Base-by-base conservation (phyloP, 805 yeast species). In the Komagataella pastoris region DNA sequence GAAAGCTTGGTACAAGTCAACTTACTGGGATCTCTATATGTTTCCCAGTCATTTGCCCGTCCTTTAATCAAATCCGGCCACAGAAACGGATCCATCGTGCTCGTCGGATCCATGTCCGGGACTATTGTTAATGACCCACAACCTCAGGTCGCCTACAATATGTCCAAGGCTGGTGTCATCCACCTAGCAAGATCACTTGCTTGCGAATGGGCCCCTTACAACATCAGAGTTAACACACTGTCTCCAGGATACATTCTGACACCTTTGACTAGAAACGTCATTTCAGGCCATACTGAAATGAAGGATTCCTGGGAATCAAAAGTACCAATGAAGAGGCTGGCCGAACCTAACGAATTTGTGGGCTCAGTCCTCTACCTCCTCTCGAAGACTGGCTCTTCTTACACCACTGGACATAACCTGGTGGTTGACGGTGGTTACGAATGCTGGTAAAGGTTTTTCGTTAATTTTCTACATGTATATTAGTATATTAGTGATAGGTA, bases 391-490 rank as follows among this genome's bases (percentile, higher is more conserved):
- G 93, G 91, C 7, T 77, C 86, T 44, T 74, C 84, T 17, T 87
- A 86, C 73, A 85, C 91, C 53, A 86, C 95, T 14, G 95, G 95
- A 61, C 83, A 85, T 64, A 85, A 86, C 67, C 67, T 87, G 67
- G 80, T 83, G 30, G 91, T 85, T 53, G 95, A 87, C 63, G 95
- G 95, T 61, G 95, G 95, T 53, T 87, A 85, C 73, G 83, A 83
- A 58, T 82, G 88, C 58, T 85, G 91, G 91, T 86, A 66, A 19
- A 10, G 7, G 24, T 6, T 8, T 7, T 46, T 24, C n/a, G 4
- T 21, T 46, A 19, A 7, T 17, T 46, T 12, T 21, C 14, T 30
- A 30, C 40, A 30, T 30, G 40, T 30, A 30, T 30, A 30, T 30
- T 30, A 30, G 40, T 30, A 30, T 30, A 30, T 30, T 30, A 30